These are phyloP conservation scores for Dalbergia oliveri DNA, from an alignment of 306 rosid species.

Conservation along the genomic window DNA sequence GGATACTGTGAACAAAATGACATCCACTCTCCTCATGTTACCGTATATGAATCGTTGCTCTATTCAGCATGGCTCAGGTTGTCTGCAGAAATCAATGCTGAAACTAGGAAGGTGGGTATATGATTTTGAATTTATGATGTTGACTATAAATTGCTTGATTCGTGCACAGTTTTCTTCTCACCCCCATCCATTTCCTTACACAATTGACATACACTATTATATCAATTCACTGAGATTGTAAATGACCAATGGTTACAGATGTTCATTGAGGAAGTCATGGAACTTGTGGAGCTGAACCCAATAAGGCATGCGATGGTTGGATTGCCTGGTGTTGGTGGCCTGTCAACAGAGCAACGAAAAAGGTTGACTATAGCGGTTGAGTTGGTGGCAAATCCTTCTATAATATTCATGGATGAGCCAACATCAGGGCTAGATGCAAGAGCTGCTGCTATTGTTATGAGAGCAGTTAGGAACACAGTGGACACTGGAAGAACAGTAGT, in stretches of 20 bases:
- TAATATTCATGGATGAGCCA: slow-evolving; percentile 75
- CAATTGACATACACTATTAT: neutral
- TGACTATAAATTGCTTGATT: no score
- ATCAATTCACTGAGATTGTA: slow-evolving; percentile 25
- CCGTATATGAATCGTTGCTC: slow-evolving; percentile 62
- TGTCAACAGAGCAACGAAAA: slow-evolving; percentile 68
- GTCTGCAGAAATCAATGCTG: slow-evolving; percentile 48
- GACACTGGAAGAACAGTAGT: slow-evolving; percentile 71
- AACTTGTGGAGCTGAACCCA: slow-evolving; percentile 64
- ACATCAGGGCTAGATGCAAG: slow-evolving; percentile 70
- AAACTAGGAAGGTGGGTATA: slow-evolving; percentile 57
- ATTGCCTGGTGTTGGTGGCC: slow-evolving; percentile 63
- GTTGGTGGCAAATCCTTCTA: slow-evolving; percentile 66
- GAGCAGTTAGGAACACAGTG: slow-evolving; percentile 60
- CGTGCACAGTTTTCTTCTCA: no score
- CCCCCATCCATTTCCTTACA: no score
- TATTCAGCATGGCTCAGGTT: slow-evolving; percentile 69
- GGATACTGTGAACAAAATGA: slow-evolving; percentile 93
- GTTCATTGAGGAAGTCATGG: slow-evolving; percentile 66
- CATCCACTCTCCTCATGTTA: slow-evolving; percentile 75
- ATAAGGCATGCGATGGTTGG: slow-evolving; percentile 62
- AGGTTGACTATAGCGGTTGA: slow-evolving; percentile 69
- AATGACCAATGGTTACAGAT: slow-evolving; percentile 51
- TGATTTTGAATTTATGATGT: no score
- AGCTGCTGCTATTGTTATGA: slow-evolving; percentile 67